Conservation (phyloP, 1,284 basidiomycete genomes). For the Irpex lacteus region DNA sequence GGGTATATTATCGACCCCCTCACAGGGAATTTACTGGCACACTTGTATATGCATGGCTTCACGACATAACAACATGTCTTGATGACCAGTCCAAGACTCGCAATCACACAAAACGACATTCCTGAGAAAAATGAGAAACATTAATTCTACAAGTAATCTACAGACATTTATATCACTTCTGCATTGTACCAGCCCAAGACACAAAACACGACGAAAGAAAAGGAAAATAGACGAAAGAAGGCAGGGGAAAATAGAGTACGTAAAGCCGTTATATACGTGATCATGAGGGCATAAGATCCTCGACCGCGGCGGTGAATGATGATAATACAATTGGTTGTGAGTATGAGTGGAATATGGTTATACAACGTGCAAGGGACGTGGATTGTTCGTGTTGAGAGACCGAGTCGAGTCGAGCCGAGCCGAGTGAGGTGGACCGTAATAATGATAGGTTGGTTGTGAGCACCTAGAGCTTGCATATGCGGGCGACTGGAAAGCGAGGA, state of each 20-base stretch:
- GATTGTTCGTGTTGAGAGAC: neutral
- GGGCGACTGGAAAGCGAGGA: neutral
- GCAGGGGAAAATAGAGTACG: neutral
- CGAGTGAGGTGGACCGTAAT: conserved; percentile 1
- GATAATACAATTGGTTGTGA: neutral
- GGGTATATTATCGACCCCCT: neutral
- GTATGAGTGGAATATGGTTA: neutral
- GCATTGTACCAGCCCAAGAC: neutral
- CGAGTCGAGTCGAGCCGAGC: neutral
- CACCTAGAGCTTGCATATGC: neutral
- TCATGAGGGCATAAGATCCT: neutral
- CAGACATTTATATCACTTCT: neutral
- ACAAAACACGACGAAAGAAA: neutral
- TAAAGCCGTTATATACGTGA: neutral
- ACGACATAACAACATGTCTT: neutral
- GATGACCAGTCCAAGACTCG: no score
- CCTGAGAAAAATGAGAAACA: neutral
- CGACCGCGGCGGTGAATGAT: neutral
- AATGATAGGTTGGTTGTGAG: conserved; percentile 5
- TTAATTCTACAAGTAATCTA: neutral
- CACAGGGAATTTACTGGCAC: no score
- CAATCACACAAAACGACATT: no score
- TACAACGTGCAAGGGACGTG: neutral
- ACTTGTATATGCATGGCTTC: no score
- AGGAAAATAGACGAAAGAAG: no score